Evolutionary conservation across 2,329 filamentous ascomycete species (phyloP), one percentile per base, ranked within the genome.

Genomic region (Sclerotiophoma versabilis): DNA sequence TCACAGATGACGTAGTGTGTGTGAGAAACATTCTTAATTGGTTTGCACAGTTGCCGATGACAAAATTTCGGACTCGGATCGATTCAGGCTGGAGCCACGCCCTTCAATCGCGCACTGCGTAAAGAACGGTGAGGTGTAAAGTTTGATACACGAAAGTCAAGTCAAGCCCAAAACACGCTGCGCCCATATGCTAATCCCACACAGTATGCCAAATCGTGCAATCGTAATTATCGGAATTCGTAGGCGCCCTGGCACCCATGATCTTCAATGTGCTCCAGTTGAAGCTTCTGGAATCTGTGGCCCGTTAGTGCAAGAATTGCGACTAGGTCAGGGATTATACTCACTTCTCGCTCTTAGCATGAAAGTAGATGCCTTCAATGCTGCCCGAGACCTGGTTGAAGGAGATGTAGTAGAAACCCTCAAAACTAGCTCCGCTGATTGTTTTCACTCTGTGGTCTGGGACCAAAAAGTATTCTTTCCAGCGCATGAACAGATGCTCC

Each of bases 381-480:
- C 84, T 88, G 7, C 93, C 95, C 60, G 88, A 85, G 42, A 92
- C 80, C 76, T 98, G 93, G 75, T 98, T 96, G 80, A 98, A 98
- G 79, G 93, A 97, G 63, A 99, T 98, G 71, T 99, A 99, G 75
- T 98, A 99, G 74, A 99, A 99, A 0, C 95, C 95, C 72, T 99
- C 95, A 57, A 98, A 99, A 70, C 93, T 98, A 7, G 95, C 95
- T 15, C 95, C 95, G 27, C 87, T 90, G 58, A 99, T 96, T 10
- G 91, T 96, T 57, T 89, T 85, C 17, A 98, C 92, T 14, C 91
- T 86, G 74, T 99, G 95, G 69, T 99, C 93, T 1, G 95, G 95
- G 0, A 99, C 95, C 0, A 99, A 81, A 69, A 99, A 99, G 68
- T 96, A 92, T 72, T 99, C 95, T 76, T 99, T 99, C 95, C 95